Evolutionary conservation across 371 early-diverging fungal genomes (phyloP).

Genomic region (Basidiobolus heterosporus): DNA sequence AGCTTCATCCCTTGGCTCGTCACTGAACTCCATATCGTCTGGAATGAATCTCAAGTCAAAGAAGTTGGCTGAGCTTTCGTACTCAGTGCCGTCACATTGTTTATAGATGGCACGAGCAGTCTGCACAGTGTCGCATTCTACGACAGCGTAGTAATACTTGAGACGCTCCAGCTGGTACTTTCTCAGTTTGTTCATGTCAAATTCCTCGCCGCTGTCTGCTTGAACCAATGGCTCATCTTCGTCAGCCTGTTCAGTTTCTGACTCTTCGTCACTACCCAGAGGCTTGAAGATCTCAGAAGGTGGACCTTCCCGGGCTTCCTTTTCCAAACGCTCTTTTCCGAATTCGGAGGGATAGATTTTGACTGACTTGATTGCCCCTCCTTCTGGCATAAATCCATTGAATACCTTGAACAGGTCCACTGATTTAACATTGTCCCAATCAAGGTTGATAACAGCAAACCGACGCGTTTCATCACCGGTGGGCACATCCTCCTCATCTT

Average conservation of each 20-base stretch:
- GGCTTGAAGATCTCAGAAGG: constrained; percentile 56
- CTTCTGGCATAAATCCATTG: constrained; percentile 64
- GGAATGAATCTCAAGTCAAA: constrained; percentile 95
- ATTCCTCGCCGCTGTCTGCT: constrained; percentile 46
- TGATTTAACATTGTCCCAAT: constrained; percentile 74
- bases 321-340: constrained; percentile 75
- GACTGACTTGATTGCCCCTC: constrained; percentile 57
- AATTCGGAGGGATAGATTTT: constrained; percentile 88
- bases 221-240: constrained; percentile 26
- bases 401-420: constrained; percentile 77
- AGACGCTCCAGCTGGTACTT: constrained; percentile 87
- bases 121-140: constrained; percentile 72
- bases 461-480: constrained; percentile 73
- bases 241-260: constrained; percentile 18
- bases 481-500: constrained; percentile 33
- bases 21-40: constrained; percentile 74
- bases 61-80: constrained; percentile 81
- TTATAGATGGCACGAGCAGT: constrained; percentile 73
- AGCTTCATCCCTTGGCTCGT: constrained; percentile 30
- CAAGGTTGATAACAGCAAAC: constrained; percentile 88
- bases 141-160: constrained; percentile 87
- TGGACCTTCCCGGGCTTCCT: constrained; percentile 63
- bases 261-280: constrained; percentile 9
- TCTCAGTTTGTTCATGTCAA: constrained; percentile 69
- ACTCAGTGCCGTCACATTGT: constrained; percentile 86